Evolutionary conservation across 768 basidiomycete species (phyloP).

Genomic region (Butyriboletus loyo): DNA sequence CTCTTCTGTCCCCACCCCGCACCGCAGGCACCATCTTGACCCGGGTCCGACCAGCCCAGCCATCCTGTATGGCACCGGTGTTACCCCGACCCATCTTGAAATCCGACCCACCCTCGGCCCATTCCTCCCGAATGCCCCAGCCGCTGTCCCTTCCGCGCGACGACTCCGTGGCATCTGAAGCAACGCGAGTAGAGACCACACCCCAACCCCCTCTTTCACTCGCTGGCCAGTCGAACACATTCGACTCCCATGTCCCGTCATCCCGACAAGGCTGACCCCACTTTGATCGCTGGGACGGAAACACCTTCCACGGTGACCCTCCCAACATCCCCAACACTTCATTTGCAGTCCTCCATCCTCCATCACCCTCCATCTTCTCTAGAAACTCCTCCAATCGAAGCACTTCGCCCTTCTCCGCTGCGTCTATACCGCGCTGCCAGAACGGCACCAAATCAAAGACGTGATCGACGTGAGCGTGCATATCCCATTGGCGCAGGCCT

Average conservation of each 20-base stretch:
- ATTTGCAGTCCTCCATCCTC: constrained; percentile 29
- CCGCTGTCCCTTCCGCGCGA: constrained; percentile 10
- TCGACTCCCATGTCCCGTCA: constrained; percentile 9
- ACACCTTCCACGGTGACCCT: constrained; percentile 18
- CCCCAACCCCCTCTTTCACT: constrained; percentile 15
- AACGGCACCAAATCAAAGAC: constrained; percentile 51
- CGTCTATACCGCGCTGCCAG: constrained; percentile 49
- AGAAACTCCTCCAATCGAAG: constrained; percentile 46
- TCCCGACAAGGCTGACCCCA: constrained; percentile 10
- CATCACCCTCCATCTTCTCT: constrained; percentile 36
- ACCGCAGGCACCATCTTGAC: not conserved
- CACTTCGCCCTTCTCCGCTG: constrained; percentile 44
- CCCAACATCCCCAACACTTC: constrained; percentile 32
- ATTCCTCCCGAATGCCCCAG: constrained; percentile 20
- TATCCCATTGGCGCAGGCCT: constrained; percentile 27
- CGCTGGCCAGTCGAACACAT: not conserved
- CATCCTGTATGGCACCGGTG: not conserved
- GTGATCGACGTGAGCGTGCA: constrained; percentile 41
- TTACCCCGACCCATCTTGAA: not conserved
- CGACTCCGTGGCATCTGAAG: constrained; percentile 22
- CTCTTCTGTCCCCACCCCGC: not conserved
- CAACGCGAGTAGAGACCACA: not conserved
- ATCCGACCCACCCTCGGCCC: constrained; percentile 5
- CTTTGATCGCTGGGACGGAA: not conserved
- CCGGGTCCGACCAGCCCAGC: not conserved